phyloP scores from a whole-genome alignment of 1,139 yeast species.

The Geotrichum histeridarum region DNA sequence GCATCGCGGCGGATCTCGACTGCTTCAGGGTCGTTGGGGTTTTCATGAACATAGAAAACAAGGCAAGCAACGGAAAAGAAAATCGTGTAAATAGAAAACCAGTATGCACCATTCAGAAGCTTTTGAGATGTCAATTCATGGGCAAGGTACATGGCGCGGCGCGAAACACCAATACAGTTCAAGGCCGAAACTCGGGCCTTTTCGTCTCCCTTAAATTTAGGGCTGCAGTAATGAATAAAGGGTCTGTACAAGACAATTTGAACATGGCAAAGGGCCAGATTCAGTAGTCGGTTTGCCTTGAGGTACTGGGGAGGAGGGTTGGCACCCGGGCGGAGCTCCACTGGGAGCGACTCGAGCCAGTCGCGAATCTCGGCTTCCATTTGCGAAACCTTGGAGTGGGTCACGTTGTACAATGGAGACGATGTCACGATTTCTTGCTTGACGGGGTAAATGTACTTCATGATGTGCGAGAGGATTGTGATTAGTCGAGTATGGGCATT shows the following conservation, averaged over 20 bases:
- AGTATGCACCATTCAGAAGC: constrained; percentile 78
- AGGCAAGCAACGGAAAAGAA: constrained; percentile 87
- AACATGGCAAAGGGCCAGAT: constrained; percentile 74
- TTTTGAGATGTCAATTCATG: constrained; percentile 74
- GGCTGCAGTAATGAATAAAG: constrained; percentile 74
- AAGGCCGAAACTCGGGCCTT: constrained; percentile 65
- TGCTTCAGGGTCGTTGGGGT: constrained; percentile 50
- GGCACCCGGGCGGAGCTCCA: constrained; percentile 64
- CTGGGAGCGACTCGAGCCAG: constrained; percentile 73
- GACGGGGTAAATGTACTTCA: constrained; percentile 54
- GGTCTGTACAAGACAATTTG: constrained; percentile 86
- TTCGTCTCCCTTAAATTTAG: constrained; percentile 43
- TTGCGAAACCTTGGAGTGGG: constrained; percentile 62
- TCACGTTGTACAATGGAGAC: constrained; percentile 27
- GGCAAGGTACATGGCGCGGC: constrained; percentile 77
- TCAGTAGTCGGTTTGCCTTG: constrained; percentile 72
- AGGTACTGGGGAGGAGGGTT: constrained; percentile 61
- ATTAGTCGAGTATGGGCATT: constrained; percentile 78
- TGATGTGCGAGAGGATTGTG: constrained; percentile 52
- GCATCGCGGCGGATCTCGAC: constrained; percentile 62
- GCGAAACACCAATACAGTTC: constrained; percentile 79
- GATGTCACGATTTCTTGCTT: constrained; percentile 33
- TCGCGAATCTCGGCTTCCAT: constrained; percentile 66
- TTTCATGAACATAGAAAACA: constrained; percentile 78
- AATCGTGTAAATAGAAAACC: constrained; percentile 91